Evolutionary conservation across 140 eudicot genomes (phyloP).

Genomic region (Artemisia princeps): DNA sequence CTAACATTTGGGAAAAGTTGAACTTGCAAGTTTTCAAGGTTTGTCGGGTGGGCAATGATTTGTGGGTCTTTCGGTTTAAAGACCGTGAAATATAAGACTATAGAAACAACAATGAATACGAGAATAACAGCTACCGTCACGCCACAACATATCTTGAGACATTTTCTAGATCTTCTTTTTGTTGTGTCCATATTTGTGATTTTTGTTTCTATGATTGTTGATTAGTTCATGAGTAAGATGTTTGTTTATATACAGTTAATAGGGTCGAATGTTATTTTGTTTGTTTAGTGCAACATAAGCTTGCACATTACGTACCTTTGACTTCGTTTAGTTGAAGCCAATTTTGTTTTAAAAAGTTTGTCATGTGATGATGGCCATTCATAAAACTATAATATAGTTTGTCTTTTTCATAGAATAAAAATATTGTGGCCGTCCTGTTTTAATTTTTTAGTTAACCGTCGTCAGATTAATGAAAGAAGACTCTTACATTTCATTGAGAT

Average conservation of each 20-base stretch:
- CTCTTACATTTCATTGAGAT: no score
- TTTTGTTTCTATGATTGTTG: background rate
- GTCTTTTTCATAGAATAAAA: slow-evolving; percentile 6
- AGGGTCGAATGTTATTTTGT: slow-evolving; percentile 24
- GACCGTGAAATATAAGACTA: slow-evolving; percentile 33
- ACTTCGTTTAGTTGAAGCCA: slow-evolving; percentile 14
- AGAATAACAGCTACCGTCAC: slow-evolving; percentile 11
- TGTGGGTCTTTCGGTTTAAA: slow-evolving; percentile 44
- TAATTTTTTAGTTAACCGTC: no score
- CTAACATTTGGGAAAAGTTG: slow-evolving; percentile 31
- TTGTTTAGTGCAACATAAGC: slow-evolving; percentile 4
- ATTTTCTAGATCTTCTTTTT: slow-evolving; percentile 30
- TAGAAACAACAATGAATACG: slow-evolving; percentile 29
- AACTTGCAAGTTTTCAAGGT: slow-evolving; percentile 37
- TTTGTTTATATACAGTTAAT: slow-evolving; percentile 17
- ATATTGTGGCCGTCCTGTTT: no score
- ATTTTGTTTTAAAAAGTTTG: background rate
- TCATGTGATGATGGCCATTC: no score
- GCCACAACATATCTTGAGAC: slow-evolving; percentile 40
- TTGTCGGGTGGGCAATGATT: slow-evolving; percentile 38
- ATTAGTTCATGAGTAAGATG: background rate
- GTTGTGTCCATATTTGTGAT: slow-evolving; percentile 20
- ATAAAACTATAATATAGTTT: no score
- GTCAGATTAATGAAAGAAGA: no score
- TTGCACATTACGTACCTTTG: slow-evolving; percentile 7